A percentile compares a stretch with the other conserved stretches of the same genome.
These are phyloP conservation scores for Dactylonectria estremocensis DNA, from an alignment of 2,329 filamentous ascomycete genomes.

Conservation along the genomic window DNA sequence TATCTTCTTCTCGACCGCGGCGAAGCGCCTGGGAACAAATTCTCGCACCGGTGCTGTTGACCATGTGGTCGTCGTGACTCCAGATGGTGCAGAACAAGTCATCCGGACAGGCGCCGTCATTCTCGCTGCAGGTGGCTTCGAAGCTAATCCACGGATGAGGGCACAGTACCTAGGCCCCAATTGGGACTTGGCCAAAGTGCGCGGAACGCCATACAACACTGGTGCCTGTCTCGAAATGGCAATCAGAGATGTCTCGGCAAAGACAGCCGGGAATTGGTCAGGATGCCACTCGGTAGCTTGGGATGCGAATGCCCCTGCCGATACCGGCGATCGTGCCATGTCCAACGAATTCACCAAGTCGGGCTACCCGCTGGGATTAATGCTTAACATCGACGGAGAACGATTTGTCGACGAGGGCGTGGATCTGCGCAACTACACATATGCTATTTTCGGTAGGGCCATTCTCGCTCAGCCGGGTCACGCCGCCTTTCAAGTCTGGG, in stretches of 20 bases:
- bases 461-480: constrained; percentile 73
- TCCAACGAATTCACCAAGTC: constrained; percentile 80
- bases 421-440: constrained; percentile 77
- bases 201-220: constrained; percentile 73
- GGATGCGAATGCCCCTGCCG: constrained; percentile 72
- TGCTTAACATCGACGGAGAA: constrained; percentile 71
- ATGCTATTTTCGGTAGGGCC: constrained; percentile 75
- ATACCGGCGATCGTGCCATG: constrained; percentile 69
- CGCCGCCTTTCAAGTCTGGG: constrained; percentile 77
- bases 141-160: constrained; percentile 72
- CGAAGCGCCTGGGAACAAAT: neutral
- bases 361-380: constrained; percentile 77
- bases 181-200: constrained; percentile 44
- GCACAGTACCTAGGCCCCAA: constrained; percentile 63
- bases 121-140: constrained; percentile 75
- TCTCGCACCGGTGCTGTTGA: neutral
- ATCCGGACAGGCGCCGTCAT: constrained; percentile 62
- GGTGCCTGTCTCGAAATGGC: constrained; percentile 71
- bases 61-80: constrained; percentile 47
- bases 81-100: constrained; percentile 44
- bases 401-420: constrained; percentile 78
- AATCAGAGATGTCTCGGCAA: constrained; percentile 65
- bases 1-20: constrained; percentile 62
- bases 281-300: constrained; percentile 77
- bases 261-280: constrained; percentile 71